Base-by-base conservation (phyloP, 352 stramenopile genomes). In the Pythium plurisporium region DNA sequence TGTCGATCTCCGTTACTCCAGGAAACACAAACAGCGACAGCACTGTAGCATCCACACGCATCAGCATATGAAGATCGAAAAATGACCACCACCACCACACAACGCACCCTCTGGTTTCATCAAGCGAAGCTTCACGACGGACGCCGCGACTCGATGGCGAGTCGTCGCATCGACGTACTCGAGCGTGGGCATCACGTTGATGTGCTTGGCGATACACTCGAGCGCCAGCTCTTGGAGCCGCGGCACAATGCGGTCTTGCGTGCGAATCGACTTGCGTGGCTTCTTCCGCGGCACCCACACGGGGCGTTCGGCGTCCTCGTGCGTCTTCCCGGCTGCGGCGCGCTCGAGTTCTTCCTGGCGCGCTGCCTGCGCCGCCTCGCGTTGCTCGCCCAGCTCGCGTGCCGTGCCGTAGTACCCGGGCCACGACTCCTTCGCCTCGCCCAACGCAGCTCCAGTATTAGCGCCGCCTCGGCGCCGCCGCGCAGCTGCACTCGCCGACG, bases 11-110 rank as follows among this genome's bases (percentile, higher is more conserved):
- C 1, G 66, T 85, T 25, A 91, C 83, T 17, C 83, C 83, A 17
- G 83, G 77, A 60, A 87, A 94, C 44, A 94, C 75, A 60, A 94
- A 94, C 33, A 94, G 64, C 48, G 81, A 70, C 5, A 94, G 61
- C 31, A 94, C 81, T 85, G n/a, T n/a, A 11, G 37, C 11, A 53
- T n/a, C n/a, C 23, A 48, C 29, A 54, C 12, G 14, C 17, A 30
- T 6, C 36, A 25, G 37, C 15, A 20, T 22, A 49, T 48, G 25
- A n/a, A 31, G 8, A 19, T 45, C 15, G 12, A 15, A 2, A 49
- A 7, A 1, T 48, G 0, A 29, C 12, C 22, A 44, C 34, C 50
- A 31, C 9, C 9, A 46, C n/a, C n/a, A n/a, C n/a, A 34, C 4
- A 19, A 50, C 48, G 11, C 26, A 85, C 74, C 70, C 59, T 85